A percentile compares a stretch with the other conserved stretches of the same genome.
Conservation (phyloP, 345 rosid genomes). For the Camelina laxa region DNA sequence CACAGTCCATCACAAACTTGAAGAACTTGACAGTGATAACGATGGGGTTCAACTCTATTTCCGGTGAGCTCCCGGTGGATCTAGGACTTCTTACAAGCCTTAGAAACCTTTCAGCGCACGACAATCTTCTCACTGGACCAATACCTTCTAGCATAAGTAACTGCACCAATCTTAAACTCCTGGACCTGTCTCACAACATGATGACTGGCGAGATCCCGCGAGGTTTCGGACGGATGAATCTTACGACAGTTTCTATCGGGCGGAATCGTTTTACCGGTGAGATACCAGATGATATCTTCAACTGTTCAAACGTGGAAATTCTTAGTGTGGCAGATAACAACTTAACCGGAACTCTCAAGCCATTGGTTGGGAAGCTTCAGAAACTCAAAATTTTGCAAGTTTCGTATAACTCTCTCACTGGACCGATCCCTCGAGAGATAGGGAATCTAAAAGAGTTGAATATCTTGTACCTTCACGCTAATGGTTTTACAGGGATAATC, state of each 20-base stretch:
- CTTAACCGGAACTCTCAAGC: constrained; percentile 64
- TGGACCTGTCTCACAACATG: constrained; percentile 52
- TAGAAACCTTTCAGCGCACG: constrained; percentile 55
- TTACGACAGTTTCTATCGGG: constrained; percentile 54
- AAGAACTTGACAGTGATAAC: constrained; percentile 66
- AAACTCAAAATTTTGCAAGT: constrained; percentile 51
- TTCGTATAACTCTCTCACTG: constrained; percentile 59
- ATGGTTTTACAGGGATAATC: constrained; percentile 61
- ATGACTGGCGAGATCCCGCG: constrained; percentile 61
- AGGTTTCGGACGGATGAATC: constrained; percentile 69
- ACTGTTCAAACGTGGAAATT: constrained; percentile 55
- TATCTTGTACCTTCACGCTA: constrained; percentile 52
- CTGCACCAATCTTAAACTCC: constrained; percentile 57
- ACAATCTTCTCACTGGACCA: constrained; percentile 70
- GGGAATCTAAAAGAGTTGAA: constrained; percentile 62
- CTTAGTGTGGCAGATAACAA: constrained; percentile 54
- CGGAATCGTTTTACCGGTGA: constrained; percentile 63
- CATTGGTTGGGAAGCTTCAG: constrained; percentile 60
- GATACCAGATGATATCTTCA: constrained; percentile 77
- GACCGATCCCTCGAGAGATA: constrained; percentile 67
- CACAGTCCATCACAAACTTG: constrained; percentile 64
- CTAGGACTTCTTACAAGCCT: constrained; percentile 72
- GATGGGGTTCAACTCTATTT: constrained; percentile 60
- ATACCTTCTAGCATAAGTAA: constrained; percentile 75
- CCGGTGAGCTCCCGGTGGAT: constrained; percentile 64